Conservation (phyloP, 1,284 basidiomycete genomes). For the Coniferiporia weirii region DNA sequence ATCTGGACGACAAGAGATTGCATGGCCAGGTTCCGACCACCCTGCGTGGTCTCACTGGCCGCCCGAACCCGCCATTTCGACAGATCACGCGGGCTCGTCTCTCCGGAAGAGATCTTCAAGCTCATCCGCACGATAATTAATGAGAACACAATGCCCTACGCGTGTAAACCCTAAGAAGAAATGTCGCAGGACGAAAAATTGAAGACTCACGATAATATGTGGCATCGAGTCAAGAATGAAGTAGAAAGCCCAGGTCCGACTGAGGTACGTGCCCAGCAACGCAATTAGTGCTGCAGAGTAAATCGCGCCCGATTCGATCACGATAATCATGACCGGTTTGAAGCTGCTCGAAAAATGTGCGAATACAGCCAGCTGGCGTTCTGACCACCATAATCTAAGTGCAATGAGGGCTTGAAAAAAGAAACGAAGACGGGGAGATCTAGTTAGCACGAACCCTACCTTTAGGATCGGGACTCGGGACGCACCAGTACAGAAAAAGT, state of each 20-base stretch:
- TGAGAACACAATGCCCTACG: slow-evolving; percentile 16
- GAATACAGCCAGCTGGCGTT: slow-evolving; percentile 1
- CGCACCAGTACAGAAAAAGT: slow-evolving; percentile 22
- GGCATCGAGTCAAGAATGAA: slow-evolving; percentile 15
- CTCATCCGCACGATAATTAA: slow-evolving; percentile 17
- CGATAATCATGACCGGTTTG: slow-evolving; percentile 8
- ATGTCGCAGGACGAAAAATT: background rate
- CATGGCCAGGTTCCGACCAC: background rate
- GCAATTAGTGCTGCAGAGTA: slow-evolving; percentile 15
- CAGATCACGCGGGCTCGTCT: background rate
- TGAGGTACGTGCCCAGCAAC: slow-evolving; percentile 7
- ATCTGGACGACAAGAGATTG: background rate
- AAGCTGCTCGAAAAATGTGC: background rate
- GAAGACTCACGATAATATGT: slow-evolving; percentile 16
- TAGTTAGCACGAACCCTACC: background rate
- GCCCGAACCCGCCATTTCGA: background rate
- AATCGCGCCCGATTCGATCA: slow-evolving; percentile 16
- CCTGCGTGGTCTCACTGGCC: background rate
- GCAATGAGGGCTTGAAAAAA: slow-evolving; percentile 12
- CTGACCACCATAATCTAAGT: slow-evolving; percentile 13
- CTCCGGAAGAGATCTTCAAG: background rate
- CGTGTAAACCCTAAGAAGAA: too few species aligned
- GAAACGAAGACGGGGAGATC: background rate
- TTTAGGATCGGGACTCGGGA: background rate
- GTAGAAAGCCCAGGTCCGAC: slow-evolving; percentile 14